Evolutionary conservation across 2,329 filamentous ascomycete genomes (phyloP), one percentile per base, ranked within the genome.

Genomic region (Neonectria neomacrospora): DNA sequence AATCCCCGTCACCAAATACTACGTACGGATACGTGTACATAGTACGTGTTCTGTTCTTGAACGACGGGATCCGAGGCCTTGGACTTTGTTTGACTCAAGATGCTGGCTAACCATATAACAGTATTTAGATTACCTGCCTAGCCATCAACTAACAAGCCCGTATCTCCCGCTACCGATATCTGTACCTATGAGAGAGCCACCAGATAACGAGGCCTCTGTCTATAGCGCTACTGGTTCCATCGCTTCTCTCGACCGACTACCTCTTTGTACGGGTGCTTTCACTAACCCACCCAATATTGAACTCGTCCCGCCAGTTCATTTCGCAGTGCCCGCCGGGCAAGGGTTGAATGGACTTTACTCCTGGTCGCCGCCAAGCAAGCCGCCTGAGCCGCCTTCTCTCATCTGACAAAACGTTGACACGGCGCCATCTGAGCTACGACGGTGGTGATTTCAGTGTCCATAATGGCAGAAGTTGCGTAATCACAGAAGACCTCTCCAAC

Each of bases 71-170:
- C n/a, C 26, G 42, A 28, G 14, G 18, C 16, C n/a, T 48, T 54
- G 11, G 23, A 42, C 28, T 62, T 44, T 39, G 52, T 62, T 44
- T 39, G 52, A 47, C 48, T 52, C 34, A 56, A 28, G 45, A 34
- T 51, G 52, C 52, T 22, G 39, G 55, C 53, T 41, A 30, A 56
- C 42, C 39, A 52, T 61, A 26, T n/a, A n/a, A n/a, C n/a, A n/a
- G n/a, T 56, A 28, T 39, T 52, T 52, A 61, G 20, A 61, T 61
- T 54, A 52, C 42, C 20, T 51, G 30, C 42, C 20, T 51, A 30
- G 23, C 45, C 52, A 39, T n/a, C 50, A 34, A 26, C 47, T 28
- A 30, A 58, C 22, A 59, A 41, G 28, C 32, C 28, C 51, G 8
- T 28, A 18, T 41, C 23, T 45, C 50, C 48, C 42, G 18, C 39